A percentile compares a stretch with the other conserved stretches of the same genome.
Evolutionary conservation across 441 rosid species (phyloP).

Genomic region (Populus tomentosa): DNA sequence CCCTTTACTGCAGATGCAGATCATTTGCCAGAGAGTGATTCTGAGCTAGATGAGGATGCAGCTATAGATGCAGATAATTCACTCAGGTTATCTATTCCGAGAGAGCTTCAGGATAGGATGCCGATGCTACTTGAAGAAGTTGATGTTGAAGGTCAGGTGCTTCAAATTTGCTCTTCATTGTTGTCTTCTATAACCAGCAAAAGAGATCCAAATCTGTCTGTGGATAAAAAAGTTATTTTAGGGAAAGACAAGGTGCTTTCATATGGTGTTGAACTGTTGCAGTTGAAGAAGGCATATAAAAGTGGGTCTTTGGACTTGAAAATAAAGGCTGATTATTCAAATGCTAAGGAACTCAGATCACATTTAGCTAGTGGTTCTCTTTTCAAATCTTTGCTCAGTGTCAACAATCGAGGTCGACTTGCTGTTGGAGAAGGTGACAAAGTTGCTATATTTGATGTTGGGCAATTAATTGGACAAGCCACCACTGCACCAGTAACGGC

Average conservation of each 20-base stretch:
- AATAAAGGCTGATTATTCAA: conserved; percentile 98
- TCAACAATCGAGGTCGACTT: conserved; percentile 93
- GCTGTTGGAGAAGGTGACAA: conserved; percentile 99
- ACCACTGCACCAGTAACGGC: conserved; percentile 90
- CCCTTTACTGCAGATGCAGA: conserved; percentile 83
- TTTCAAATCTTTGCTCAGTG: conserved; percentile 96
- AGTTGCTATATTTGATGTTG: conserved; percentile 98
- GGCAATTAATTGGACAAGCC: conserved; percentile 96
- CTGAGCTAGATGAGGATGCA: conserved; percentile 90
- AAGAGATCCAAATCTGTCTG: conserved; percentile 72
- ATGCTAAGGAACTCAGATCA: conserved; percentile 93
- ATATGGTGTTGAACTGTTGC: conserved; percentile 81
- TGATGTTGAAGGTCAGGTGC: conserved; percentile 73
- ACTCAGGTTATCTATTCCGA: conserved; percentile 62
- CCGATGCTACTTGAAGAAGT: conserved; percentile 76
- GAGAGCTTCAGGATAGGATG: conserved; percentile 67
- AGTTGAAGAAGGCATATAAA: conserved; percentile 96
- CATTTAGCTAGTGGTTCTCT: conserved; percentile 93
- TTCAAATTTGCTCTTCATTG: conserved; percentile 74
- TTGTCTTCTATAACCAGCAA: conserved; percentile 77
- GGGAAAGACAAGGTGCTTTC: conserved; percentile 89
- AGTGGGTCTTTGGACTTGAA: conserved; percentile 98
- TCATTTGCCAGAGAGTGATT: conserved; percentile 93
- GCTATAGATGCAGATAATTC: conserved; percentile 56
- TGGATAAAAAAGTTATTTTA: conserved; percentile 64